Conservation (phyloP, 768 basidiomycete genomes). For the Mycena belliarum region DNA sequence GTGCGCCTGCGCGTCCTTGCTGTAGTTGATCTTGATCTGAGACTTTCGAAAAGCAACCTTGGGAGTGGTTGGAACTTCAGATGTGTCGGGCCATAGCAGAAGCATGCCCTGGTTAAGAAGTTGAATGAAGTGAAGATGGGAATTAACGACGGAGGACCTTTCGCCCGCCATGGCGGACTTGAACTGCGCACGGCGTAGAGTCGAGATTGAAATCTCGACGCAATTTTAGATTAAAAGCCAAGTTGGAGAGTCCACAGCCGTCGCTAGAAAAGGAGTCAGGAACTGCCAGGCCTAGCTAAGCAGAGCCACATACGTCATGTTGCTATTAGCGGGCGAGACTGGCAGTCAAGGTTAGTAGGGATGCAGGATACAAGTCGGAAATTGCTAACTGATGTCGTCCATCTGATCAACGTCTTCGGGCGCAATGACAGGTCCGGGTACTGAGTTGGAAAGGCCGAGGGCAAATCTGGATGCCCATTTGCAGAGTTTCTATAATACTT, state of each 20-base stretch:
- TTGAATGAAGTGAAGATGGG: not conserved
- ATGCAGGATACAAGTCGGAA: not conserved
- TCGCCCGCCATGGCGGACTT: slow-evolving; percentile 48
- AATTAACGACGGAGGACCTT: slow-evolving; percentile 36
- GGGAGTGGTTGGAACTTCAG: not conserved
- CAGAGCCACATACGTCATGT: no score
- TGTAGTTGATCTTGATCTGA: slow-evolving; percentile 36
- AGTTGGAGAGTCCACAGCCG: slow-evolving; percentile 51
- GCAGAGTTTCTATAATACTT: slow-evolving; percentile 38
- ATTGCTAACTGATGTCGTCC: slow-evolving; percentile 50
- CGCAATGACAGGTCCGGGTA: slow-evolving; percentile 51
- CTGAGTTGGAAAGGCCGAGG: slow-evolving; percentile 63
- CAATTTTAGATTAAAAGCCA: slow-evolving; percentile 35
- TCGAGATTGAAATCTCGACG: slow-evolving; percentile 37
- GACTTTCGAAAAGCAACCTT: slow-evolving; percentile 25
- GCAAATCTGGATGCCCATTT: slow-evolving; percentile 69
- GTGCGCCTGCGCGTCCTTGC: slow-evolving; percentile 19
- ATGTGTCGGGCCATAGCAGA: not conserved
- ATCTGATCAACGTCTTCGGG: slow-evolving; percentile 37
- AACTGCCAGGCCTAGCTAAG: no score
- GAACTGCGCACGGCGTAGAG: slow-evolving; percentile 47
- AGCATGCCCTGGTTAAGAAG: slow-evolving; percentile 21
- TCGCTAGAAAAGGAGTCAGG: no score
- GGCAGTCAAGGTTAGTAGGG: not conserved
- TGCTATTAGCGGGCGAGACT: slow-evolving; percentile 34